A percentile compares a stretch with the other conserved stretches of the same genome.
These are phyloP conservation scores for Schizosaccharomyces pombe DNA, from an alignment of 805 yeast genomes.

Conservation along the genomic window DNA sequence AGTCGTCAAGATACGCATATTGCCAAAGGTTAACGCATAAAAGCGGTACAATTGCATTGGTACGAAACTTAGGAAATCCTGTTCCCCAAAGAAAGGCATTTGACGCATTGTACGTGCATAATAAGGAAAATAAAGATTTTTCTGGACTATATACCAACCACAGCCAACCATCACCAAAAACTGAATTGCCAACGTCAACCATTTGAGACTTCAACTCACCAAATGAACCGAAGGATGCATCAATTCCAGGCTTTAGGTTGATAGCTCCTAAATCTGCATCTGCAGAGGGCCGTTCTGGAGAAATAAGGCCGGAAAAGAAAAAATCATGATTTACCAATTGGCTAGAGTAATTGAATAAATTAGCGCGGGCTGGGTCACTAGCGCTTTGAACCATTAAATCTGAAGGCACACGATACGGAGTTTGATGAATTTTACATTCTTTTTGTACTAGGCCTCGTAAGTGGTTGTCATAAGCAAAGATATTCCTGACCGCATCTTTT, in stretches of 20 bases:
- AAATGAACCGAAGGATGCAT: constrained; percentile 47
- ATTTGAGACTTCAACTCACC: constrained; percentile 53
- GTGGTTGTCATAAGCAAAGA: background rate
- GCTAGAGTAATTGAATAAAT: constrained; percentile 67
- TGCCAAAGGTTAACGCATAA: constrained; percentile 74
- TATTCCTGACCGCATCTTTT: background rate
- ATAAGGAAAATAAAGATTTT: constrained; percentile 28
- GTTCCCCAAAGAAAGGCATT: constrained; percentile 30
- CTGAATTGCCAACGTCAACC: constrained; percentile 40
- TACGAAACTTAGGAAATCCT: constrained; percentile 7
- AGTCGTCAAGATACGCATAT: constrained; percentile 63
- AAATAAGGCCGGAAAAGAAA: constrained; percentile 23
- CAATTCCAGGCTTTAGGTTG: constrained; percentile 15
- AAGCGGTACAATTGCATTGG: constrained; percentile 28
- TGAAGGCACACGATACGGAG: background rate
- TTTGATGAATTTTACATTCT: background rate
- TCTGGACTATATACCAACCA: constrained; percentile 52
- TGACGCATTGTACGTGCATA: constrained; percentile 79
- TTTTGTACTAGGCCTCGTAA: background rate
- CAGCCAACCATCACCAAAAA: constrained; percentile 74
- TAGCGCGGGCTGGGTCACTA: constrained; percentile 38
- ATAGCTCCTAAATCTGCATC: background rate
- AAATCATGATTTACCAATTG: constrained; percentile 84
- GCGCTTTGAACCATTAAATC: constrained; percentile 26
- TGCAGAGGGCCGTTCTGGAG: constrained; percentile 7